Conservation (phyloP, 495 filamentous ascomycete species). For the Tuber microsphaerosporum region DNA sequence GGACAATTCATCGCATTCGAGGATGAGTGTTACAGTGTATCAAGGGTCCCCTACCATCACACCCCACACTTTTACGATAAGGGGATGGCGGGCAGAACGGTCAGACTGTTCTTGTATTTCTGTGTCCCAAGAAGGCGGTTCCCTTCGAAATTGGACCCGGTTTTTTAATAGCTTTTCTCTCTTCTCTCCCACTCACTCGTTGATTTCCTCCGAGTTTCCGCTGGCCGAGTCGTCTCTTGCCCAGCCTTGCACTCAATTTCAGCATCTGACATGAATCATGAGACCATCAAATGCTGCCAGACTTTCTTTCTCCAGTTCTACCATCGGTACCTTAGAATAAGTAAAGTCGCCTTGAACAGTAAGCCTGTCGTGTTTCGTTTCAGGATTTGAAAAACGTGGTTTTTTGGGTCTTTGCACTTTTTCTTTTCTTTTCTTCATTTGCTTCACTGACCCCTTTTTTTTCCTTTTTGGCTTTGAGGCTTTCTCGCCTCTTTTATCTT, state of each 20-base stretch:
- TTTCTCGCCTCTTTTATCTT: slow-evolving; percentile 13
- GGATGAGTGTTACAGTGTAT: neutral
- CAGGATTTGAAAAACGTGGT: neutral
- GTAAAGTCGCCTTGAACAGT: neutral
- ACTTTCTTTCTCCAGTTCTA: neutral
- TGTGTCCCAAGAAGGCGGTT: slow-evolving; percentile 36
- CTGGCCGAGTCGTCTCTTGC: neutral
- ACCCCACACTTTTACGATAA: slow-evolving; percentile 34
- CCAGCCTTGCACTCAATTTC: neutral
- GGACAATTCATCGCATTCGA: neutral
- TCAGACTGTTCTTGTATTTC: slow-evolving; percentile 29
- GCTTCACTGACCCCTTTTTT: slow-evolving; percentile 15
- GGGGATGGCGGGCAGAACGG: slow-evolving; percentile 24
- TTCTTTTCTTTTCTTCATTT: slow-evolving; percentile 14
- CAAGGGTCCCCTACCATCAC: slow-evolving; percentile 29
- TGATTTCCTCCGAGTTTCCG: neutral
- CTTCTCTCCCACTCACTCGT: neutral
- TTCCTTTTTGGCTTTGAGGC: slow-evolving; percentile 11
- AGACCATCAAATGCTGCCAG: neutral
- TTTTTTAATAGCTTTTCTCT: slow-evolving; percentile 17
- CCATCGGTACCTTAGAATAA: neutral
- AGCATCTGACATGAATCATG: neutral
- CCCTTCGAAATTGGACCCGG: slow-evolving; percentile 36
- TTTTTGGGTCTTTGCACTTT: slow-evolving; percentile 9
- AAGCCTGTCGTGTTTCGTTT: slow-evolving; percentile 1